Percentiles rank a stretch among this genome's conserved stretches.
Conservation (phyloP, 805 yeast genomes). For the Lipomyces chichibuensis region DNA sequence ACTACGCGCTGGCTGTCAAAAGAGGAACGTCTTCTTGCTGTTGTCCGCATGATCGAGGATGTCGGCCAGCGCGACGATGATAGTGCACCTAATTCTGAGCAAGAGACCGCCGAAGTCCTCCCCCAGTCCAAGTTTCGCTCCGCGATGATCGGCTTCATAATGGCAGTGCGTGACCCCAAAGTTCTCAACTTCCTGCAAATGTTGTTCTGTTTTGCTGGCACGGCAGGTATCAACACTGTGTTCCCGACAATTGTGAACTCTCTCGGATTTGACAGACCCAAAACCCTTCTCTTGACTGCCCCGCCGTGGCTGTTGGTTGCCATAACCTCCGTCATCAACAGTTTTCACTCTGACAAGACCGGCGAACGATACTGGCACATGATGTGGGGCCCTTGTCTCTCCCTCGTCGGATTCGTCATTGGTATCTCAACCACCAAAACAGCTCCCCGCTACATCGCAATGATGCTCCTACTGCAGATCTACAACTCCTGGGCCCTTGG, state of each 20-base stretch:
- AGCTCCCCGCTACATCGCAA: constrained; percentile 61
- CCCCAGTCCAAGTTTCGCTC: constrained; percentile 2
- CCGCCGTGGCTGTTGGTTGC: constrained; percentile 34
- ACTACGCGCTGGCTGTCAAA: constrained; percentile 52
- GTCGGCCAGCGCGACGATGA: constrained; percentile 48
- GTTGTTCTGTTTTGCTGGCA: constrained; percentile 53
- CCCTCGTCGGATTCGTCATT: constrained; percentile 54
- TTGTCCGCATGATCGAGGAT: constrained; percentile 47
- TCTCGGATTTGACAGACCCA: constrained; percentile 53
- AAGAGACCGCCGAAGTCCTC: not conserved
- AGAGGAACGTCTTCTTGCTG: constrained; percentile 52
- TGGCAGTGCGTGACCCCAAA: constrained; percentile 38
- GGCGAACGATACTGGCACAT: constrained; percentile 50
- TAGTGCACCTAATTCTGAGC: constrained; percentile 30
- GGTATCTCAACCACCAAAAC: constrained; percentile 56
- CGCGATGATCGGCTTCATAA: constrained; percentile 15
- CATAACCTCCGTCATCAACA: constrained; percentile 28
- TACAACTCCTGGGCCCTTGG: constrained; percentile 59
- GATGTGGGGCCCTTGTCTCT: constrained; percentile 49
- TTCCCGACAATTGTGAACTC: constrained; percentile 61
- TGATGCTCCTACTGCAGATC: constrained; percentile 58
- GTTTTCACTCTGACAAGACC: constrained; percentile 31
- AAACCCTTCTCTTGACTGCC: constrained; percentile 53
- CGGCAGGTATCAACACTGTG: constrained; percentile 57
- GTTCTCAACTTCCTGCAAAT: constrained; percentile 32